Conservation (phyloP, 2,329 filamentous ascomycete genomes). For the Phyllosticta citrichinensis region DNA sequence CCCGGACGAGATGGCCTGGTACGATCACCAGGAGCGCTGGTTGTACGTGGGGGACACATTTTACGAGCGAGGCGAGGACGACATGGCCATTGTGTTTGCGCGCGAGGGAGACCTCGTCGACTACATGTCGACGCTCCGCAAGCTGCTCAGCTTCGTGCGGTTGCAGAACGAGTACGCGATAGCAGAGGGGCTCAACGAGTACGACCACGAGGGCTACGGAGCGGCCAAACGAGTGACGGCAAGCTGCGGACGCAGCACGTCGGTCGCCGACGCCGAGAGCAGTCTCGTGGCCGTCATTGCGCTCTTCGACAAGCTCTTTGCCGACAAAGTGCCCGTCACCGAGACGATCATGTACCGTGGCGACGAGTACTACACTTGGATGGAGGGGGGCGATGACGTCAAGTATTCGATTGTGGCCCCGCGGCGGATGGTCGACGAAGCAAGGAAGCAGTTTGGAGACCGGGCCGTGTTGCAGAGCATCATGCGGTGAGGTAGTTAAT, state of each 20-base stretch:
- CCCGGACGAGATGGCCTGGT: constrained; percentile 37
- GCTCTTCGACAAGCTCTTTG: constrained; percentile 25
- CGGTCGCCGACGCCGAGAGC: constrained; percentile 26
- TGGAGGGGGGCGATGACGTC: constrained; percentile 21
- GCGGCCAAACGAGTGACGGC: constrained; percentile 18
- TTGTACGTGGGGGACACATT: constrained; percentile 40
- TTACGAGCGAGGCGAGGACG: constrained; percentile 29
- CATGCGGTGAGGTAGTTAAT: neutral
- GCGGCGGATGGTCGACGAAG: constrained; percentile 22
- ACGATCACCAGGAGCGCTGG: constrained; percentile 33
- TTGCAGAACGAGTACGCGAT: constrained; percentile 9
- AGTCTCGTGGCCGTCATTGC: constrained; percentile 25
- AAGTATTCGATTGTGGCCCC: constrained; percentile 29
- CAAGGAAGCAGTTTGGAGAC: constrained; percentile 11
- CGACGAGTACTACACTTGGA: constrained; percentile 27
- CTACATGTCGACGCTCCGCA: constrained; percentile 73
- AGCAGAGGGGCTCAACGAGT: constrained; percentile 9
- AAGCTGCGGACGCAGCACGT: constrained; percentile 30
- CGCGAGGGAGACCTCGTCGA: constrained; percentile 62
- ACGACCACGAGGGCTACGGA: constrained; percentile 16
- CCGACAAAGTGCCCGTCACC: constrained; percentile 23
- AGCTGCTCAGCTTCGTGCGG: constrained; percentile 44
- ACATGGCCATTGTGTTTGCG: constrained; percentile 31
- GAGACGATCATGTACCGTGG: constrained; percentile 20
- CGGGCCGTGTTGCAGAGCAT: neutral